These are phyloP conservation scores for Phycomyces blakesleeanus DNA, from an alignment of 192 early-diverging fungal species.

Conservation along the genomic window DNA sequence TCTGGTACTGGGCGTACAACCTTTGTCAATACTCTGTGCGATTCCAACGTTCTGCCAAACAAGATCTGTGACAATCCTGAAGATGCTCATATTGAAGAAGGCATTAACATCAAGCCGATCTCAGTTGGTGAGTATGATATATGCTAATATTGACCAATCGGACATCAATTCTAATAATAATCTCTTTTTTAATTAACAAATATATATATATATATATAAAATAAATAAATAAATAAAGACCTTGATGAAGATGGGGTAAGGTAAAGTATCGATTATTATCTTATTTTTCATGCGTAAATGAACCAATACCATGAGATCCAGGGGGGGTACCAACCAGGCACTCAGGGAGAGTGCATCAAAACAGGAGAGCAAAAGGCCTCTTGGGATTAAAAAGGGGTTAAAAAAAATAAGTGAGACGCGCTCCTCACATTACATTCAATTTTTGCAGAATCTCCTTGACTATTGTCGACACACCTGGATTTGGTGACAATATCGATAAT, in stretches of 20 bases:
- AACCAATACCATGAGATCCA: neutral
- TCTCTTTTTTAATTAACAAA: too few relatives aligned
- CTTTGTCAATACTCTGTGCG: constrained; percentile 98
- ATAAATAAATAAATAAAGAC: constrained; percentile 42
- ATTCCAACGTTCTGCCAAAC: constrained; percentile 67
- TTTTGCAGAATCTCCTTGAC: constrained; percentile 77
- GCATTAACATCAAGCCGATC: constrained; percentile 84
- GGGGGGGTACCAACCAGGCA: neutral
- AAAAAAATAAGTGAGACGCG: neutral
- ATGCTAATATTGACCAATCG: neutral
- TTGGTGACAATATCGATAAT: constrained; percentile 96
- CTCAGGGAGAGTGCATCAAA: neutral
- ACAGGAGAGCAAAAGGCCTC: neutral
- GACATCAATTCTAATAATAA: too few relatives aligned
- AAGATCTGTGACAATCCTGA: constrained; percentile 63
- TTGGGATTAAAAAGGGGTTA: neutral
- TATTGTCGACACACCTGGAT: constrained; percentile 97
- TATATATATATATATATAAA: too few relatives aligned
- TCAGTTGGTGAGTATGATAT: constrained; percentile 50
- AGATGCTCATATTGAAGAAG: constrained; percentile 77
- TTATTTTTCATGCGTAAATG: neutral
- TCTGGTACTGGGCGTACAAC: constrained; percentile 97
- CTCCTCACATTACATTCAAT: constrained; percentile 1
- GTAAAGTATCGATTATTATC: constrained; percentile 13
- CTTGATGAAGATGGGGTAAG: constrained; percentile 95